Evolutionary conservation across 2,329 filamentous ascomycete species (phyloP), one percentile per base, ranked within the genome.

Genomic region (Hymenoscyphus repandus): DNA sequence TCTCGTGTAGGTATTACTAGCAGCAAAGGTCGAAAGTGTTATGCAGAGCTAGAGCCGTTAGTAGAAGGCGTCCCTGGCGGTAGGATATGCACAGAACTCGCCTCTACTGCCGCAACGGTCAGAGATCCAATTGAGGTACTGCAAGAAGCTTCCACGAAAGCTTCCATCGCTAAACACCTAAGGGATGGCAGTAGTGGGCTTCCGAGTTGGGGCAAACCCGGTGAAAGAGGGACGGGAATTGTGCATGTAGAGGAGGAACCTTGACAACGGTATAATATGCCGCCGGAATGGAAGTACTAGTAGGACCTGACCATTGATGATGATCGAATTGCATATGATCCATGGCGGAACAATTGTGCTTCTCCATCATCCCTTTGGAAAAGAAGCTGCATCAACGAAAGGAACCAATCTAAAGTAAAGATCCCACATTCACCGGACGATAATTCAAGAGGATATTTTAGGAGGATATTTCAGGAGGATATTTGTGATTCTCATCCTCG

Each of bases 141-240:
- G 30, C 30, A 43, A 42, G 45, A 54, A 52, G 27, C 44, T 53
- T 55, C 53, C 15, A 51, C 40, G 27, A 41, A 54, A 40, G 39
- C 41, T 56, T 56, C 54, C 43, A 51, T 54, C 51, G 54, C 54
- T 56, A 53, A 50, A 31, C 13, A 17, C 15, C 18, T 18, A 20
- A n/a, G 15, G 45, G 33, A 22, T 13, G 17, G 27, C 27, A 22
- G 7, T 34, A n/a, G 43, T 7, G 12, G 17, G 22, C 17, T 13
- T 32, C 30, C 40, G 12, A 32, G 18, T 32, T 17, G 10, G 31
- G 17, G n/a, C 13, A 13, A 18, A 5, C 17, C 17, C 43, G 18
- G 32, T 30, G 6, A 17, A 20, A 15, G 40, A 13, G 34, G 22
- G 4, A 4, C 4, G 4, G 22, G 22, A 27, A 27, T 27, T 27